Conservation (phyloP, 441 rosid species). For the Pelargonium cotyledonis region DNA sequence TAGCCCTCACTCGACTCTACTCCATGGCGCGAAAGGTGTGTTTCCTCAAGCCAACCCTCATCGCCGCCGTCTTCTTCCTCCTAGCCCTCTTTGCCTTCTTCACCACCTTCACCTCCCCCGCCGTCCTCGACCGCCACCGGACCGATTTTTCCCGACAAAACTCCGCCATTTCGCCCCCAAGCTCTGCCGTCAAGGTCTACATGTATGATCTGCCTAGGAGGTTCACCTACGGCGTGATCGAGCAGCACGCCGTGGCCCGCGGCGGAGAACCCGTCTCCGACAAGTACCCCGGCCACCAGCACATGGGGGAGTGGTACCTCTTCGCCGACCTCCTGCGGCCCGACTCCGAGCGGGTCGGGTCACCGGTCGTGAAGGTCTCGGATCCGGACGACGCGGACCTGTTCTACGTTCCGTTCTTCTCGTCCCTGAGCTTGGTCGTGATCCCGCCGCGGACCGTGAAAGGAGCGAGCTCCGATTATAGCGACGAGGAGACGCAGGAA, state of each 20-base stretch:
- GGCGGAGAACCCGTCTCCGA: conserved; percentile 37
- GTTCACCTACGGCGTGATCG: conserved; percentile 71
- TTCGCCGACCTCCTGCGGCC: conserved; percentile 58
- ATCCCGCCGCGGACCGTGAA: conserved; percentile 44
- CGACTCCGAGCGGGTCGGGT: conserved; percentile 48
- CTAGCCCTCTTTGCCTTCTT: conserved; percentile 55
- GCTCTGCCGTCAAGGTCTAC: conserved; percentile 39
- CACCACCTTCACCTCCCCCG: conserved; percentile 46
- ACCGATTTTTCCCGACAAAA: conserved; percentile 9
- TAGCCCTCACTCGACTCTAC: conserved; percentile 13
- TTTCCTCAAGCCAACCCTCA: conserved; percentile 45
- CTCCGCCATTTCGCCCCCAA: neutral
- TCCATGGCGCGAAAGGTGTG: conserved; percentile 69
- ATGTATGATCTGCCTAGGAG: conserved; percentile 73
- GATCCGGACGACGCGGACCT: conserved; percentile 84
- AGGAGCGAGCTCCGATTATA: conserved; percentile 37
- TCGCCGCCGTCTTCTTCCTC: conserved; percentile 38
- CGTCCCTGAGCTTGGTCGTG: conserved; percentile 71
- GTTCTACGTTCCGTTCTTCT: conserved; percentile 77
- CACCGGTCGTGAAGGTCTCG: conserved; percentile 50
- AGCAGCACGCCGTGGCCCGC: conserved; percentile 69
- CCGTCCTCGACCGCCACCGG: conserved; percentile 20
- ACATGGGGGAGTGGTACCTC: conserved; percentile 91
- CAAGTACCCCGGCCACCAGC: conserved; percentile 91
- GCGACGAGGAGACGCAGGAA: conserved; percentile 78